phyloP scores from a whole-genome alignment of 768 basidiomycete species.

The Suillus spraguei region DNA sequence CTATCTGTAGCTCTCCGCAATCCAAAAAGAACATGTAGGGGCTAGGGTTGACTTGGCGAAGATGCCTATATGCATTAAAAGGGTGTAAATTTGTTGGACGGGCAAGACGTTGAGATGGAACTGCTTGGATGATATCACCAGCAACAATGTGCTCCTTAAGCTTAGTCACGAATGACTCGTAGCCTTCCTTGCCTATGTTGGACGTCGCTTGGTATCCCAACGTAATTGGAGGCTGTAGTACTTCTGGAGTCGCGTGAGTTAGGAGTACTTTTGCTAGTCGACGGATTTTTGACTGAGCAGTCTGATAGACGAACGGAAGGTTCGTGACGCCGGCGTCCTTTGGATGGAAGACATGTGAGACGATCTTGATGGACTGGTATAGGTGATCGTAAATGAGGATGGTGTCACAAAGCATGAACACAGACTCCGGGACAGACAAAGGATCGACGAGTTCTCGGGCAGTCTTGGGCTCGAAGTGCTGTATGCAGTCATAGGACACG shows the following conservation, averaged over 20 bases:
- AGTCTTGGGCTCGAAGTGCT: slow-evolving; percentile 95
- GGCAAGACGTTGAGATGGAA: slow-evolving; percentile 90
- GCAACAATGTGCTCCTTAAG: slow-evolving; percentile 94
- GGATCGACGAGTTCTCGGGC: slow-evolving; percentile 73
- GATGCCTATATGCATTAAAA: slow-evolving; percentile 94
- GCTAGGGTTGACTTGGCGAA: slow-evolving; percentile 94
- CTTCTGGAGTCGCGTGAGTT: slow-evolving; percentile 56
- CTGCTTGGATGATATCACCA: slow-evolving; percentile 98
- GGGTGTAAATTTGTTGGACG: slow-evolving; percentile 89
- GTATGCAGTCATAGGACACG: slow-evolving; percentile 95
- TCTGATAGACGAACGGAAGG: slow-evolving; percentile 84
- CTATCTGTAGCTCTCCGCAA: slow-evolving; percentile 89
- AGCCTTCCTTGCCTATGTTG: slow-evolving; percentile 93
- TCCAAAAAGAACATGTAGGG: slow-evolving; percentile 99
- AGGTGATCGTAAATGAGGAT: slow-evolving; percentile 97
- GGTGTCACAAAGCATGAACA: slow-evolving; percentile 97
- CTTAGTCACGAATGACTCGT: slow-evolving; percentile 86
- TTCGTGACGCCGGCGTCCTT: slow-evolving; percentile 65
- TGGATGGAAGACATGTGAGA: slow-evolving; percentile 93
- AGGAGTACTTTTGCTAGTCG: slow-evolving; percentile 75
- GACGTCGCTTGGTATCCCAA: slow-evolving; percentile 73
- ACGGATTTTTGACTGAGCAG: slow-evolving; percentile 80
- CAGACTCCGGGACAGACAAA: slow-evolving; percentile 88
- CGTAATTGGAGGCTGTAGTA: slow-evolving; percentile 61
- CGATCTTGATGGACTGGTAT: slow-evolving; percentile 91